These are phyloP conservation scores for Exserohilum rostratum DNA, from an alignment of 2,329 filamentous ascomycete species.

Conservation along the genomic window DNA sequence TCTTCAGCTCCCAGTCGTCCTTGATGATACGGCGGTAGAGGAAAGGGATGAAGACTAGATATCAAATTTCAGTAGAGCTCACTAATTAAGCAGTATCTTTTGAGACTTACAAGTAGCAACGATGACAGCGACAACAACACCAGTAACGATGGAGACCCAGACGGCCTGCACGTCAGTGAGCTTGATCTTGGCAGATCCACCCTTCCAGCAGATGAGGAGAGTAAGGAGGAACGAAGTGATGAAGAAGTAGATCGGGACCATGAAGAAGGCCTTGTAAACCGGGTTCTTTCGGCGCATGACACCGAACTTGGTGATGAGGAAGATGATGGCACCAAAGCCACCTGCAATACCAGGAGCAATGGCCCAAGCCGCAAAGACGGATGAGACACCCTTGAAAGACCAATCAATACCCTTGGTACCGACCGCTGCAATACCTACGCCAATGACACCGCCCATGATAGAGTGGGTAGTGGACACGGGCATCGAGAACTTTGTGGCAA, in stretches of 20 bases:
- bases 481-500: conserved; percentile 59
- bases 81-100: too few relatives aligned
- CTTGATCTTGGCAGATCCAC: conserved; percentile 53
- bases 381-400: conserved; percentile 62
- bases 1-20: conserved; percentile 65
- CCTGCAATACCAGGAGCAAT: conserved; percentile 65
- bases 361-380: conserved; percentile 65
- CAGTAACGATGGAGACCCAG: conserved; percentile 62
- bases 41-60: conserved; percentile 62
- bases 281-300: conserved; percentile 62
- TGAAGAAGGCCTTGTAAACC: conserved; percentile 54
- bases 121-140: conserved; percentile 58
- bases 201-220: conserved; percentile 53
- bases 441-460: conserved; percentile 51
- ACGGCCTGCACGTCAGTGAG: conserved; percentile 58
- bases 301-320: conserved; percentile 62
- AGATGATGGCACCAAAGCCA: conserved; percentile 61
- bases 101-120: conserved; percentile 49
- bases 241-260: conserved; percentile 64
- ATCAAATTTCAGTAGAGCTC: neutral
- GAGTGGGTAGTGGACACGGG: conserved; percentile 63
- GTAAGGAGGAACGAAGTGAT: conserved; percentile 61
- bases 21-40: conserved; percentile 64
- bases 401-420: conserved; percentile 62
- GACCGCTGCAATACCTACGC: conserved; percentile 58